A percentile compares a stretch with the other conserved stretches of the same genome.
Evolutionary conservation across 139 green algal genomes (phyloP).

Genomic region (Coelastrella sp.): DNA sequence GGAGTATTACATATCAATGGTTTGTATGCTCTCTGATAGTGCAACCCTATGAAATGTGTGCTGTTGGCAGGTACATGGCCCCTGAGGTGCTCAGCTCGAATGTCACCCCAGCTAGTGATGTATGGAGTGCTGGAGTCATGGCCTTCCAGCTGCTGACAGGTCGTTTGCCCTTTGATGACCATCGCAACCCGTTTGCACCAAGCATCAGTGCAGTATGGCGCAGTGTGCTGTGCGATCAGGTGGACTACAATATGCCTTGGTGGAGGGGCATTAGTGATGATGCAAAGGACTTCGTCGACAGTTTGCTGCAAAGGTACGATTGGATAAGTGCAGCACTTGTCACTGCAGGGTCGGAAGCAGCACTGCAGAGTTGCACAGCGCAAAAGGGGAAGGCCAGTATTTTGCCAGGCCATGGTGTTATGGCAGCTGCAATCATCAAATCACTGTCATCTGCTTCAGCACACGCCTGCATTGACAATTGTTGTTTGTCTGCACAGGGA

Average conservation of each 20-base stretch:
- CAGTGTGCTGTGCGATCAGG: conserved; percentile 46
- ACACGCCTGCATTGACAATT: too few relatives aligned
- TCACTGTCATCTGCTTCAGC: too few relatives aligned
- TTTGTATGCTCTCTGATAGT: not conserved
- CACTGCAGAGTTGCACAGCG: too few relatives aligned
- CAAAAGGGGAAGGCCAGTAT: too few relatives aligned
- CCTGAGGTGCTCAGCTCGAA: conserved; percentile 83
- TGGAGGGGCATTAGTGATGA: conserved; percentile 84
- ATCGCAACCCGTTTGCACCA: conserved; percentile 69
- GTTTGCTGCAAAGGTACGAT: conserved; percentile 74
- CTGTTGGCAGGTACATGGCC: conserved; percentile 71
- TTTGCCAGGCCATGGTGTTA: too few relatives aligned
- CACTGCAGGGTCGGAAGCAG: too few relatives aligned
- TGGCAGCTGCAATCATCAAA: too few relatives aligned
- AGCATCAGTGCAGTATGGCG: conserved; percentile 82
- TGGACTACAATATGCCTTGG: conserved; percentile 57
- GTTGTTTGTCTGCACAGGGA: conserved; percentile 62
- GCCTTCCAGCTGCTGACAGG: conserved; percentile 87
- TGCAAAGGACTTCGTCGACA: conserved; percentile 85
- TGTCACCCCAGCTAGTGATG: conserved; percentile 76
- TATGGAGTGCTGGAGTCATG: conserved; percentile 92
- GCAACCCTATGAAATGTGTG: not conserved
- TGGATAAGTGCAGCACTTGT: too few relatives aligned
- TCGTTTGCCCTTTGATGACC: conserved; percentile 89
- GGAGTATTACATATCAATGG: too few relatives aligned